These are phyloP conservation scores for Blechomonas ayalai DNA, from an alignment of 208 protist genomes.

Conservation along the genomic window DNA sequence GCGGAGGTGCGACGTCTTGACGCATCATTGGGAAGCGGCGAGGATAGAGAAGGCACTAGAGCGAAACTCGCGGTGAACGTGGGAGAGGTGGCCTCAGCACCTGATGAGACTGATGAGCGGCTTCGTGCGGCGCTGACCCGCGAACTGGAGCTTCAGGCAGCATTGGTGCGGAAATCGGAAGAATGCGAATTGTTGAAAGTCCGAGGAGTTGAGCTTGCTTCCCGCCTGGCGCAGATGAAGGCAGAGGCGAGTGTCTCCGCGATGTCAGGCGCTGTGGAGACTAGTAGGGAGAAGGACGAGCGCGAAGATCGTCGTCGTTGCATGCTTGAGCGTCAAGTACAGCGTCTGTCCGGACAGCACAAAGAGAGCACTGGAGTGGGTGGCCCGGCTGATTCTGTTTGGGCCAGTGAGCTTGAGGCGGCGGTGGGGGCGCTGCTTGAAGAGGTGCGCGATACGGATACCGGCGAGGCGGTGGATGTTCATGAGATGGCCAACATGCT, in stretches of 20 bases:
- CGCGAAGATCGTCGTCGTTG: background rate
- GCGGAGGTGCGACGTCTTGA: too few relatives aligned
- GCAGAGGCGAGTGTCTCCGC: background rate
- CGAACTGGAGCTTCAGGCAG: conserved; percentile 8
- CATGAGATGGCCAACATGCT: conserved; percentile 44
- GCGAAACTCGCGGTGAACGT: too few relatives aligned
- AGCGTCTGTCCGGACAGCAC: conserved; percentile 6
- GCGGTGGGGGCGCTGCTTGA: conserved; percentile 24
- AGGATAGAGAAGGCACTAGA: too few relatives aligned
- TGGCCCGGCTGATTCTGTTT: too few relatives aligned
- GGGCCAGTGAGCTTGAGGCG: conserved; percentile 5
- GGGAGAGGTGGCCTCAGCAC: too few relatives aligned
- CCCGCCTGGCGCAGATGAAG: conserved; percentile 5
- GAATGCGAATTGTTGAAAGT: conserved; percentile 12
- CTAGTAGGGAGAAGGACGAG: background rate
- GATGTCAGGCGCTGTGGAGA: background rate
- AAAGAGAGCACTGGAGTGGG: too few relatives aligned
- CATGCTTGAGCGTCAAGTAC: conserved; percentile 6
- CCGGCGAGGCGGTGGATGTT: conserved; percentile 40
- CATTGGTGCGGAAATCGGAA: conserved; percentile 8
- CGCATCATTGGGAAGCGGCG: too few relatives aligned
- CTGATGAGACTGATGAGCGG: too few relatives aligned
- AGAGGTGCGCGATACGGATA: conserved; percentile 44
- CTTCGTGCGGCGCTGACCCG: background rate
- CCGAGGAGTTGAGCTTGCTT: conserved; percentile 3